Conservation (phyloP, 306 rosid species). For the Cicer yamashitae region DNA sequence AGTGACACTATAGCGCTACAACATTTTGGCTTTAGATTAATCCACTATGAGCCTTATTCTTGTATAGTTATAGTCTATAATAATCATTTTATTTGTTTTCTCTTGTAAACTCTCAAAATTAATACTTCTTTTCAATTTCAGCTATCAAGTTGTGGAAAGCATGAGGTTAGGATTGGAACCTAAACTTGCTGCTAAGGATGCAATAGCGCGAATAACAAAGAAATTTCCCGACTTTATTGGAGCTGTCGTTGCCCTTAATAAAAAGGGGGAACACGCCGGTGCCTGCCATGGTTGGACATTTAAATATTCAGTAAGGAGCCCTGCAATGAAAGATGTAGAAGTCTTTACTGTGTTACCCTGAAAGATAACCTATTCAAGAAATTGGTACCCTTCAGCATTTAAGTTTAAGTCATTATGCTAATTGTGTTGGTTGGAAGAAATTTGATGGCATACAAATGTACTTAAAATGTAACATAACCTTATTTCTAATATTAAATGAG, state of each 20-base stretch:
- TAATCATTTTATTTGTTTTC: not conserved
- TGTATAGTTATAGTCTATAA: slow-evolving; percentile 1
- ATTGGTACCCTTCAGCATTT: slow-evolving; percentile 18
- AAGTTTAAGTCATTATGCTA: slow-evolving; percentile 7
- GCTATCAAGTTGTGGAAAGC: slow-evolving; percentile 97
- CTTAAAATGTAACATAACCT: slow-evolving; percentile 14
- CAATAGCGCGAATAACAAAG: slow-evolving; percentile 71
- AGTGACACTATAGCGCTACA: too few species aligned
- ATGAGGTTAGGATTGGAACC: slow-evolving; percentile 95
- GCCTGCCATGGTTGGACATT: slow-evolving; percentile 97
- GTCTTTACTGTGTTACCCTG: slow-evolving; percentile 80
- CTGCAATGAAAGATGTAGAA: slow-evolving; percentile 72
- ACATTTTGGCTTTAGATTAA: too few species aligned
- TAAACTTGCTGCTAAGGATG: slow-evolving; percentile 77
- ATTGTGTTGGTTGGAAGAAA: slow-evolving; percentile 23
- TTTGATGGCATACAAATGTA: slow-evolving; percentile 11
- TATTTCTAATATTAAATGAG: slow-evolving; percentile 5
- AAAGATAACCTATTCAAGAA: slow-evolving; percentile 25
- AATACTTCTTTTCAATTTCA: slow-evolving; percentile 49
- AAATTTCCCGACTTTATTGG: slow-evolving; percentile 82
- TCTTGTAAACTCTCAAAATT: slow-evolving; percentile 23
- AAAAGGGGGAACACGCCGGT: slow-evolving; percentile 82
- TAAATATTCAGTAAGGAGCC: slow-evolving; percentile 81
- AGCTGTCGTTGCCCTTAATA: slow-evolving; percentile 79
- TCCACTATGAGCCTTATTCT: not conserved